Percentiles rank a stretch among this genome's conserved stretches.
Conservation (phyloP, 345 rosid species). For the Salix koriyanagi region DNA sequence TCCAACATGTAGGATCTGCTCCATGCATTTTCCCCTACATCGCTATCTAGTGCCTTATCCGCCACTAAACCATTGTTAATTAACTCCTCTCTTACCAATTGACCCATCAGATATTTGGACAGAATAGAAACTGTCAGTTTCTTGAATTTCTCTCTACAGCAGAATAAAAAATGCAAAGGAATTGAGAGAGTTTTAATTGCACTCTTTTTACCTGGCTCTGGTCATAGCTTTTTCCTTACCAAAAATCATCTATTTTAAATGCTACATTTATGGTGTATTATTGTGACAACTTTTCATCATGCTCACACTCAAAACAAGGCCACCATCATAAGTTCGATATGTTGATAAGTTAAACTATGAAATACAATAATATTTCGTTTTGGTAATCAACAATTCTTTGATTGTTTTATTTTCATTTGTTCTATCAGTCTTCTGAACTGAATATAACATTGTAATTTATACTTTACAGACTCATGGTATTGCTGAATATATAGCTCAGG, state of each 20-base stretch:
- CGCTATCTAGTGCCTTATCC: neutral
- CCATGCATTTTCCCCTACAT: neutral
- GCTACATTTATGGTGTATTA: neutral
- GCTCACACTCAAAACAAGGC: neutral
- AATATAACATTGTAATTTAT: slow-evolving; percentile 15
- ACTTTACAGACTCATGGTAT: slow-evolving; percentile 81
- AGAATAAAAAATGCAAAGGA: neutral
- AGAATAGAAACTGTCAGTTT: neutral
- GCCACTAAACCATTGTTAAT: neutral
- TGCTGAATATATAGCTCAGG: slow-evolving; percentile 99
- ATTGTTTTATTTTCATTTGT: neutral
- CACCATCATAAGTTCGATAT: neutral
- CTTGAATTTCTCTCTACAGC: neutral
- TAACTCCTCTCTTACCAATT: neutral
- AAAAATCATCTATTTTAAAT: neutral
- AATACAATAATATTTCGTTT: neutral
- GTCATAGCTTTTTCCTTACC: neutral
- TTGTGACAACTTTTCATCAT: neutral
- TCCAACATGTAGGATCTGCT: neutral
- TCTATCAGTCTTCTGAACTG: slow-evolving; percentile 1
- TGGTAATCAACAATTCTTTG: neutral
- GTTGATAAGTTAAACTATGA: neutral
- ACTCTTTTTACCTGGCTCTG: neutral
- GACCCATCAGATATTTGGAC: neutral
- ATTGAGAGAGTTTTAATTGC: neutral